Percentiles rank a stretch among this genome's conserved stretches.
These are phyloP conservation scores for Ustilago crameri DNA, from an alignment of 1,284 basidiomycete genomes.

Conservation along the genomic window DNA sequence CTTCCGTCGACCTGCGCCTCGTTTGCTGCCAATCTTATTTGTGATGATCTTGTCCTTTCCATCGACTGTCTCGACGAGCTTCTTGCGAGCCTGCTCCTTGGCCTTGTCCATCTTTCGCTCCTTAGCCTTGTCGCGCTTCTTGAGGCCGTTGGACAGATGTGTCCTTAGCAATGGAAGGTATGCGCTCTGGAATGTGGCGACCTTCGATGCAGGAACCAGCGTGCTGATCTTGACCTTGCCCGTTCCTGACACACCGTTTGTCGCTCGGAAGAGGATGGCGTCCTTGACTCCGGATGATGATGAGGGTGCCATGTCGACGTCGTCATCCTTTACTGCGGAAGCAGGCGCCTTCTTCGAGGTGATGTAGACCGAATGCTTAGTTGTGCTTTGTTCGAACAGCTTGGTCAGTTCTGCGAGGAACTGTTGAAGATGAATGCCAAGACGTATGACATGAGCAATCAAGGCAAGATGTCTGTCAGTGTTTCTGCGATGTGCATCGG, in stretches of 20 bases:
- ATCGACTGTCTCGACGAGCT: conserved; percentile 50
- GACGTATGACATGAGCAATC: too few relatives aligned
- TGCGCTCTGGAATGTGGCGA: conserved; percentile 43
- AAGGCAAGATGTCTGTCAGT: not conserved
- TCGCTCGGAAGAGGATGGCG: conserved; percentile 57
- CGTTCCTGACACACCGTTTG: conserved; percentile 53
- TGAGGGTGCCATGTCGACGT: conserved; percentile 42
- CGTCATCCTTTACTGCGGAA: conserved; percentile 29
- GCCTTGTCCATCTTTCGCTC: conserved; percentile 62
- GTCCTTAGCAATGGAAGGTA: conserved; percentile 57
- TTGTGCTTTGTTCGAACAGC: conserved; percentile 48
- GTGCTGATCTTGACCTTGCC: conserved; percentile 56
- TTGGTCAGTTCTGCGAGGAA: conserved; percentile 54
- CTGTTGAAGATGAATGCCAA: conserved; percentile 16
- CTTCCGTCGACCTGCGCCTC: conserved; percentile 57
- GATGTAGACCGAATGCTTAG: conserved; percentile 61
- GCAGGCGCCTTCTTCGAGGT: conserved; percentile 49
- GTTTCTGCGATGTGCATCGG: not conserved
- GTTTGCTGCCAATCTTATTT: conserved; percentile 53
- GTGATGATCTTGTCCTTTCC: conserved; percentile 54
- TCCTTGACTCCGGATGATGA: conserved; percentile 23
- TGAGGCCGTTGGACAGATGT: conserved; percentile 48
- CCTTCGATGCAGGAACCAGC: conserved; percentile 44
- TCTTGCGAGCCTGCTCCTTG: conserved; percentile 51
- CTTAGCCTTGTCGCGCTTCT: conserved; percentile 65